Percentiles rank a stretch among this genome's conserved stretches.
Evolutionary conservation across 805 yeast species (phyloP).

Genomic region (Cyberlindnera misumaiensis): DNA sequence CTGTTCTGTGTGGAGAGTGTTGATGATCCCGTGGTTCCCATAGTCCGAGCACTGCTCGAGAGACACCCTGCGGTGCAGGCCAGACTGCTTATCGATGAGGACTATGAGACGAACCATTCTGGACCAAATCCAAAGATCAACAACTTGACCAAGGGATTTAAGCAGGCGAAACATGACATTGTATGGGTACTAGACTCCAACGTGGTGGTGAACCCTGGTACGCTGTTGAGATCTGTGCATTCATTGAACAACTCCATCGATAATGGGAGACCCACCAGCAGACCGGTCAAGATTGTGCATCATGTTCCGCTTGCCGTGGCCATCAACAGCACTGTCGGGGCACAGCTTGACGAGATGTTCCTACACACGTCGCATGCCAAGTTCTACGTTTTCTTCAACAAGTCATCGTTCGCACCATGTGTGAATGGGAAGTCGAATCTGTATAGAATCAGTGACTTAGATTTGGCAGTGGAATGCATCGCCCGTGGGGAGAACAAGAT

Average conservation of each 20-base stretch:
- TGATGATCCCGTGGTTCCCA: constrained; percentile 57
- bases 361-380: constrained; percentile 78
- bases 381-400: constrained; percentile 74
- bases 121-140: constrained; percentile 91
- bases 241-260: constrained; percentile 43
- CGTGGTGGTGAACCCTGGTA: constrained; percentile 66
- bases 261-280: constrained; percentile 36
- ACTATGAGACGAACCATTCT: constrained; percentile 36
- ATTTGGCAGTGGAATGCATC: constrained; percentile 42
- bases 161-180: constrained; percentile 59
- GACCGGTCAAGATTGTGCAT: constrained; percentile 64
- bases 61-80: constrained; percentile 38
- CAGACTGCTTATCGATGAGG: constrained; percentile 40
- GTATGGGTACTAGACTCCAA: constrained; percentile 85
- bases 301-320: constrained; percentile 69
- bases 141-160: constrained; percentile 77
- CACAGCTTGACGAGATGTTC: constrained; percentile 79
- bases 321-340: constrained; percentile 37
- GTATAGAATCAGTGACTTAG: constrained; percentile 62
- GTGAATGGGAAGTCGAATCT: constrained; percentile 86
- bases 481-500: constrained; percentile 26
- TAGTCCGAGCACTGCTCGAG: constrained; percentile 49
- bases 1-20: constrained; percentile 67
- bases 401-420: constrained; percentile 74
- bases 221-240: constrained; percentile 57